Evolutionary conservation across 2,329 filamentous ascomycete genomes (phyloP), one percentile per base, ranked within the genome.

Genomic region (Colletotrichum chlorophyti): DNA sequence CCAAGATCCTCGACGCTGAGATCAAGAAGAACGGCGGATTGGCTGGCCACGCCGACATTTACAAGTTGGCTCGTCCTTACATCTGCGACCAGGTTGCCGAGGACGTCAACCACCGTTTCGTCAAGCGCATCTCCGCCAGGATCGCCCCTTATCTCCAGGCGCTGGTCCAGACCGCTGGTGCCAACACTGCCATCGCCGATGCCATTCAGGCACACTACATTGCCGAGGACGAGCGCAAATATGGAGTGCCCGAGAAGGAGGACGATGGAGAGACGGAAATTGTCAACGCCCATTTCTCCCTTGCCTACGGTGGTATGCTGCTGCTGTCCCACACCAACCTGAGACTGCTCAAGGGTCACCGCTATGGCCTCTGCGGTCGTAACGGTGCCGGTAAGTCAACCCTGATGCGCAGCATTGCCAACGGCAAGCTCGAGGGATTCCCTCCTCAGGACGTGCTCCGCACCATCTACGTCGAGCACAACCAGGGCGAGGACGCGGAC

Each of bases 311-410:
- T 72, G 95, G 95, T 69, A 98, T 97, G 93, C 86, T 99, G 65
- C 81, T 99, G 61, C 84, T 99, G 19, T 97, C 93, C 5, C 95
- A 98, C 79, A 97, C 95, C 65, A 98, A 97, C 73, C 82, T 99
- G 38, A 89, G 93, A 37, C 86, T 99, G 8, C 84, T 98, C 69
- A 97, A 98, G 81, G 95, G 95, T 55, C 95, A 98, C 76, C 90
- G 95, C 58, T 99, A 99, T 72, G 95, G 95, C 73, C 90, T 99
- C 15, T 97, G 94, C 69, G 95, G 95, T 68, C 91, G 94, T 68
- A 99, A 99, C 74, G 95, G 95, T 79, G 93, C 93, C 55, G 95
- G 95, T 71, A 99, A 99, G 80, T 98, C 95, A n/a, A 99, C 95
- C 1, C 84, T 99, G 58, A 98, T 99, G 95, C 91, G 92, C 72